Evolutionary conservation across 495 filamentous ascomycete genomes (phyloP), one percentile per base, ranked within the genome.

Genomic region (Coniosporium apollinis): DNA sequence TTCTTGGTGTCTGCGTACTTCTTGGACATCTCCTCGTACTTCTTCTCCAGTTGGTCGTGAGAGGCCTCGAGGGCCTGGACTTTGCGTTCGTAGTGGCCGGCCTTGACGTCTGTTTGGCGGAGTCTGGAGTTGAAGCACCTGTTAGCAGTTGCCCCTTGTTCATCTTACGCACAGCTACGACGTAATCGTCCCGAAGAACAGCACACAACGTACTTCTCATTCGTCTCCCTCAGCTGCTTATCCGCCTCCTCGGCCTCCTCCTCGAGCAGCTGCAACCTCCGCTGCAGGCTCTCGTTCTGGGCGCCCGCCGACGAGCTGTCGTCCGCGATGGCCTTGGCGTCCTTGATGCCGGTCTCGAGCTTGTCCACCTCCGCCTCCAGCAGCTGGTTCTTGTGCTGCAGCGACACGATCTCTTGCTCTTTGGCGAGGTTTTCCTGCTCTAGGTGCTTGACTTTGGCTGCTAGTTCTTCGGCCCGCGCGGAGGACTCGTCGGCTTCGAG

Each of bases 21-120:
- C 74, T 85, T 78, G 42, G 72, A 52, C 74, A 89, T 84, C 55
- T 94, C 89, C 62, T 94, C 91, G 60, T 86, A 96, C 67, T 96
- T 94, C 60, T 62, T 50, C 67, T 96, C 91, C 84, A 85, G 94
- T 56, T 82, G 67, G 57, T 94, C 83, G 44, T 79, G 76, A 48
- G 82, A 70, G 39, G 67, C 60, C 61, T 99, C 89, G 44, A 99
- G 74, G 47, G 87, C 92, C 57, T 91, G 79, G 44, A 99, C 89
- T 66, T 99, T 94, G 67, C 91, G 91, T 65, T 96, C 91, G 63
- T 84, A 94, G 69, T 99, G 89, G 42, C 87, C 91, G 55, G 89
- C 84, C 67, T 94, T 94, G 62, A 96, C 84, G 58, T 96, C 89
- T 59, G 89, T 94, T 64, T 92, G 86, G 50, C 91, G 84, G 50